Conservation (phyloP, 305 asterid species). For the Ajuga reptans region DNA sequence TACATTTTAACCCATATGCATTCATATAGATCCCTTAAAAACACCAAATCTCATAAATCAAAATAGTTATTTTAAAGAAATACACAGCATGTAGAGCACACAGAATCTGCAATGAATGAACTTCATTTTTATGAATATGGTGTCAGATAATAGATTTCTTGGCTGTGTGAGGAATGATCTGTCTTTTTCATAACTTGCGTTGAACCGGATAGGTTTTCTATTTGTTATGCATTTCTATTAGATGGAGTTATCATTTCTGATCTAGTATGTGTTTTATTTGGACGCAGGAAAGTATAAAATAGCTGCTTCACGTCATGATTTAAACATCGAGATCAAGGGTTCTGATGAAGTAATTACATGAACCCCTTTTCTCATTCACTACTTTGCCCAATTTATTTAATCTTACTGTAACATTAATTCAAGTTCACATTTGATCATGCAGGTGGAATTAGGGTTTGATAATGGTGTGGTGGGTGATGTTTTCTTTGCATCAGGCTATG, state of each 20-base stretch:
- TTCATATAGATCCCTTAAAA: neutral
- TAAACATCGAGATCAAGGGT: slow-evolving; percentile 66
- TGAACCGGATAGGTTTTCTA: neutral
- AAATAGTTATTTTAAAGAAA: neutral
- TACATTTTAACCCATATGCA: neutral
- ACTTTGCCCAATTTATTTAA: neutral
- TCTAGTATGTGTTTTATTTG: slow-evolving; percentile 23
- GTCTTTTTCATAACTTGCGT: neutral
- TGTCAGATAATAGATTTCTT: slow-evolving; percentile 2
- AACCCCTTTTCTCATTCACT: slow-evolving; percentile 14
- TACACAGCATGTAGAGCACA: neutral
- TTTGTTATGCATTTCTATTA: neutral
- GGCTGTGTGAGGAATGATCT: slow-evolving; percentile 13
- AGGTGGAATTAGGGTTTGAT: slow-evolving; percentile 76
- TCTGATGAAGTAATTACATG: slow-evolving; percentile 55
- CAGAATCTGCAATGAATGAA: slow-evolving; percentile 6
- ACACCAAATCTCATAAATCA: neutral
- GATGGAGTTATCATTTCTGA: slow-evolving; percentile 13
- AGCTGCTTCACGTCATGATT: slow-evolving; percentile 66
- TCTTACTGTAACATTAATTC: neutral
- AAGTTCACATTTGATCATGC: slow-evolving; percentile 30
- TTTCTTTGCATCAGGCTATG: slow-evolving; percentile 80
- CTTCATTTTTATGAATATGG: slow-evolving; percentile 8
- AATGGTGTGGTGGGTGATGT: slow-evolving; percentile 61
- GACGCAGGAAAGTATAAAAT: slow-evolving; percentile 64